Base-by-base conservation (phyloP, 2,329 filamentous ascomycete species). In the Neonectria coccinea region DNA sequence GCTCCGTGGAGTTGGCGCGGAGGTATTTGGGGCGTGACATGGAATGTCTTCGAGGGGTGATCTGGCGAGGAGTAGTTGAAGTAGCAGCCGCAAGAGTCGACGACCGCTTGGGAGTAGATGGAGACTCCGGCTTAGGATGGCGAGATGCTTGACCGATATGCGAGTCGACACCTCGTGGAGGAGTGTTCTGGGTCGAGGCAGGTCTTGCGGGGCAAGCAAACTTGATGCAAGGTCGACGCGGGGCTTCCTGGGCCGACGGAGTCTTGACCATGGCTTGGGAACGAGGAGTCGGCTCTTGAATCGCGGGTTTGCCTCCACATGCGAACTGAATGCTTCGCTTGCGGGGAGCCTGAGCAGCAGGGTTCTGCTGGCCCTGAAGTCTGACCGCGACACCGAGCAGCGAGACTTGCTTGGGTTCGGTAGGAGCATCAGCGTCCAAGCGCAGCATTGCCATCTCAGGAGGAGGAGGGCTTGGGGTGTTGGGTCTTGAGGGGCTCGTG, bases 261-360 rank as follows among this genome's bases (percentile, higher is more conserved):
- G 77, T 69, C 73, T 75, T 73, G 45, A 74, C 71, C 70, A 79
- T 77, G 5, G 77, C 67, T 42, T 75, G 71, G 25, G 78, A 74
- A 27, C 79, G 69, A 60, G 78, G 74, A 10, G 79, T 74, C 50
- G 82, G 80, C 55, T 80, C 78, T 68, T 82, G 83, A 31, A 78
- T 73, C 27, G 81, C 80, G 8, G 88, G 84, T 75, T 90, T 92
- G 41, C 86, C 86, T 39, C 86, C 86, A 22, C 95, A 98, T 36
- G 93, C 94, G 78, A 98, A 98, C 64, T 92, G 95, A 71, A 98
- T 97, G 79, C 92, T 95, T 65, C 94, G 89, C 81, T 94, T 97
- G 74, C 92, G 91, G 39, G 79, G 80, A 18, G 70, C 71, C 45
- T 77, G 73, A 33, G 69, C 64, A 12, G 63, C 44, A 3, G 70